phyloP scores from a whole-genome alignment of 495 filamentous ascomycete species.

The Trypethelium eluteriae region DNA sequence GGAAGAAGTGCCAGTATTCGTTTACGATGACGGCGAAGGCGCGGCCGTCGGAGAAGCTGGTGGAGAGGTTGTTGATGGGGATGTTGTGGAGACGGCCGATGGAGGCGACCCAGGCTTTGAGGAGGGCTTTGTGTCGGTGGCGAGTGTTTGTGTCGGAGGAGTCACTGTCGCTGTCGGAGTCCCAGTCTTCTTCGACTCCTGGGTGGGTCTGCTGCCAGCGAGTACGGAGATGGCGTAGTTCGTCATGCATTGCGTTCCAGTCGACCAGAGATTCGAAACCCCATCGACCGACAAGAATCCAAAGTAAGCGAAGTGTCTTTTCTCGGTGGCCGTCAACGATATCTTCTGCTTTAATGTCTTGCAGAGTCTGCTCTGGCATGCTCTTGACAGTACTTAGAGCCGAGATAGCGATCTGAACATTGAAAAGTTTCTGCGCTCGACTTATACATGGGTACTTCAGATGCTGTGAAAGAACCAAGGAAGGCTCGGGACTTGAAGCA shows the following conservation, averaged over 20 bases:
- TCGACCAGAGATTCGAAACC: conserved; percentile 50
- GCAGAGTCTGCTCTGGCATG: conserved; percentile 29
- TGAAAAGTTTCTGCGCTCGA: conserved; percentile 53
- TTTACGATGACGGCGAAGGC: conserved; percentile 53
- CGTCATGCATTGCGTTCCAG: conserved; percentile 36
- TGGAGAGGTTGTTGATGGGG: conserved; percentile 49
- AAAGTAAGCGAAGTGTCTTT: conserved; percentile 56
- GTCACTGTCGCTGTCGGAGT: conserved; percentile 19
- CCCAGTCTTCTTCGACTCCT: conserved; percentile 21
- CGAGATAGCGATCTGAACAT: conserved; percentile 51
- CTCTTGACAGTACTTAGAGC: conserved; percentile 43
- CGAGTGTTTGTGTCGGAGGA: conserved; percentile 10
- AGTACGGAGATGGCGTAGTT: neutral
- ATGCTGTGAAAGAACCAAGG: conserved; percentile 46
- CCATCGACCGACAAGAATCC: conserved; percentile 53
- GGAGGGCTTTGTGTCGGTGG: conserved; percentile 29
- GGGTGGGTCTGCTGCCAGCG: neutral
- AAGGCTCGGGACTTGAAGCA: neutral
- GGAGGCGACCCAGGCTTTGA: conserved; percentile 49
- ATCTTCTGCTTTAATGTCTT: conserved; percentile 48
- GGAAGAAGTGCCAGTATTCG: conserved; percentile 46
- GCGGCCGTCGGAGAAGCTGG: conserved; percentile 51
- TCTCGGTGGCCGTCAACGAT: conserved; percentile 62
- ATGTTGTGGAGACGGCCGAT: conserved; percentile 44
- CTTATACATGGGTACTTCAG: conserved; percentile 54